Conservation (phyloP, 2,329 filamentous ascomycete genomes). For the Cercospora sesami region DNA sequence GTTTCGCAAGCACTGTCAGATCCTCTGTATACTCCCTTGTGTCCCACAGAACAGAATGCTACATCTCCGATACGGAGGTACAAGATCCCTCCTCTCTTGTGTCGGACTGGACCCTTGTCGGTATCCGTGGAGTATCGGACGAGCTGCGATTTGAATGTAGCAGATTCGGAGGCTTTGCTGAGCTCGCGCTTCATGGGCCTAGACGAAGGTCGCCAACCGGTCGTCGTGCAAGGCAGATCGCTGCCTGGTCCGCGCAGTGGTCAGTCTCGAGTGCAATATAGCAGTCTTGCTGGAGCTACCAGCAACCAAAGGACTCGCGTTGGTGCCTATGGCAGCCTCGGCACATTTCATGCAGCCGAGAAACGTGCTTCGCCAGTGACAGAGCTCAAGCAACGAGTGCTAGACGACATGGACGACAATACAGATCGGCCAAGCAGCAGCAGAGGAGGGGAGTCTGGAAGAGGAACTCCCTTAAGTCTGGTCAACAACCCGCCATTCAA, state of each 20-base stretch:
- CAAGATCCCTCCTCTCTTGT: conserved; percentile 79
- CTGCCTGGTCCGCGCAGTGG: conserved; percentile 49
- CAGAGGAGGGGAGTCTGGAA: conserved; percentile 10
- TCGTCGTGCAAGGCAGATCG: conserved; percentile 29
- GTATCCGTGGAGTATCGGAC: conserved; percentile 81
- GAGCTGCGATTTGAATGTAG: conserved; percentile 86
- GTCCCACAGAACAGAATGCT: conserved; percentile 58
- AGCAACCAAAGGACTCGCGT: conserved; percentile 25
- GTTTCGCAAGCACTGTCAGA: conserved; percentile 58
- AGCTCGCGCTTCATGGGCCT: conserved; percentile 92
- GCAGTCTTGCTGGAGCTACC: conserved; percentile 26
- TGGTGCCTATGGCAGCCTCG: conserved; percentile 38
- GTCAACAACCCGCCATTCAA: conserved; percentile 95
- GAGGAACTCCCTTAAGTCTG: conserved; percentile 60
- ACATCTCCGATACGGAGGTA: conserved; percentile 65
- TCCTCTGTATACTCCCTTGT: conserved; percentile 68
- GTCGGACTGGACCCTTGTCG: conserved; percentile 79
- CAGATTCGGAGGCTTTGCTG: conserved; percentile 84
- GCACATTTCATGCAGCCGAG: conserved; percentile 36
- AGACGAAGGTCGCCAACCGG: conserved; percentile 58
- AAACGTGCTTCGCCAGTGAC: conserved; percentile 36
- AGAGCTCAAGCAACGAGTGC: conserved; percentile 31
- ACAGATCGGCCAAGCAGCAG: conserved; percentile 13
- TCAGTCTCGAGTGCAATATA: conserved; percentile 37
- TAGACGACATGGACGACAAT: conserved; percentile 25